A percentile compares a stretch with the other conserved stretches of the same genome.
phyloP scores from a whole-genome alignment of 768 basidiomycete species.

The Leccinum barrowsii region DNA sequence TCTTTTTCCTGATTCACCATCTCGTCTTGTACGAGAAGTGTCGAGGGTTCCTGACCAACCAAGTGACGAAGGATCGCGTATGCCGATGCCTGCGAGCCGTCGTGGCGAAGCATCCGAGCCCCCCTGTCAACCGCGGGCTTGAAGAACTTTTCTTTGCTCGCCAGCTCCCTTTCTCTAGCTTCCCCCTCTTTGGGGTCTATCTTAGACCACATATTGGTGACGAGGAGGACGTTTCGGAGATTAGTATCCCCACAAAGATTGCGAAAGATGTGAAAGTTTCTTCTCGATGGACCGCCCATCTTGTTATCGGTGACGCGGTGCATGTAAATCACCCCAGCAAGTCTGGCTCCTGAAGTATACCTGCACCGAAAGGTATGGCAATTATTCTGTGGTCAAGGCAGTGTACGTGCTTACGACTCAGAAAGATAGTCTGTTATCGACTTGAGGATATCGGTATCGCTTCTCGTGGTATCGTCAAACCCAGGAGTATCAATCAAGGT shows the following conservation, averaged over 20 bases:
- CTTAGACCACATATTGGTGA: slow-evolving; percentile 52
- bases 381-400: not conserved
- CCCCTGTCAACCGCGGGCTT: slow-evolving; percentile 47
- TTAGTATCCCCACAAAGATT: slow-evolving; percentile 48
- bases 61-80: slow-evolving; percentile 43
- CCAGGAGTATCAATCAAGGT: slow-evolving; percentile 58
- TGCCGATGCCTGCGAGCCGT: slow-evolving; percentile 40
- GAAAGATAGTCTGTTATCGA: slow-evolving; percentile 40
- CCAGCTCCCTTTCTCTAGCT: slow-evolving; percentile 45
- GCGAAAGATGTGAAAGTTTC: slow-evolving; percentile 48
- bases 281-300: slow-evolving; percentile 47
- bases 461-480: slow-evolving; percentile 50
- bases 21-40: slow-evolving; percentile 53
- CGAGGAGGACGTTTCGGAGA: slow-evolving; percentile 46
- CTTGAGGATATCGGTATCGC: slow-evolving; percentile 43
- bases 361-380: slow-evolving; percentile 9
- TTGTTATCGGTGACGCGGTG: slow-evolving; percentile 49
- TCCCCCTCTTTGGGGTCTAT: slow-evolving; percentile 34
- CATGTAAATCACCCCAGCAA: slow-evolving; percentile 48
- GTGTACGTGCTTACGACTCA: slow-evolving; percentile 20
- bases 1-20: slow-evolving; percentile 48
- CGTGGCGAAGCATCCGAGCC: slow-evolving; percentile 42
- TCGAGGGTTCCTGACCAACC: slow-evolving; percentile 35
- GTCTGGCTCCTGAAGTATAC: slow-evolving; percentile 23
- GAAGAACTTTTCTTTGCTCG: slow-evolving; percentile 42